phyloP scores from a whole-genome alignment of 1,284 basidiomycete genomes.

The Ceratobasidium sp. region DNA sequence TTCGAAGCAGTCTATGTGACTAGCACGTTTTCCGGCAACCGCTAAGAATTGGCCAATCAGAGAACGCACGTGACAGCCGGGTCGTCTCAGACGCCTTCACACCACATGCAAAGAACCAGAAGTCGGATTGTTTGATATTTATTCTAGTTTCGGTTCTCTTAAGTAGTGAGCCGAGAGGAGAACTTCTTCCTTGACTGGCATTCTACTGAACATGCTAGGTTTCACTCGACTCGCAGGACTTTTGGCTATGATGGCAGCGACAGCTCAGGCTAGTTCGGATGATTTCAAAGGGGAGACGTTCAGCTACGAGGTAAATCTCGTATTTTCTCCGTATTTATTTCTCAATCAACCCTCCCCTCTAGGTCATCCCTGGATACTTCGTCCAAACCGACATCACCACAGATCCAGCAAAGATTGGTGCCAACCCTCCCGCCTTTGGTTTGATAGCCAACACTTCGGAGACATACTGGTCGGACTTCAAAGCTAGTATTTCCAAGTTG shows the following conservation, averaged over 20 bases:
- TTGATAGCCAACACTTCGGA: slow-evolving; percentile 65
- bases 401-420: slow-evolving; percentile 48
- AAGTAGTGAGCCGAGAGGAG: neutral
- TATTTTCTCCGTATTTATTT: no score
- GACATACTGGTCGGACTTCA: slow-evolving; percentile 70
- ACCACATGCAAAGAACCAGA: slow-evolving; percentile 11
- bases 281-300: slow-evolving; percentile 22
- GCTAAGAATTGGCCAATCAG: neutral
- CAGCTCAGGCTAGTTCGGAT: neutral
- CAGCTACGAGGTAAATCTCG: no score
- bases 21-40: neutral
- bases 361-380: slow-evolving; percentile 62
- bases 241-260: slow-evolving; percentile 1
- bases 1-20: neutral
- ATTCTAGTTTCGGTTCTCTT: neutral
- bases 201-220: neutral
- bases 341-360: neutral
- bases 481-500: slow-evolving; percentile 61
- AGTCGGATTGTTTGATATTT: neutral
- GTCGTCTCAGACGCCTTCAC: neutral
- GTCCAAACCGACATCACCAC: slow-evolving; percentile 56
- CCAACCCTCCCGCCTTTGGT: slow-evolving; percentile 72
- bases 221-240: slow-evolving; percentile 2
- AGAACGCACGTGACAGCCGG: neutral
- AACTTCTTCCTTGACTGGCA: neutral